Evolutionary conservation across 768 basidiomycete species (phyloP).

Genomic region (Suillus discolor): DNA sequence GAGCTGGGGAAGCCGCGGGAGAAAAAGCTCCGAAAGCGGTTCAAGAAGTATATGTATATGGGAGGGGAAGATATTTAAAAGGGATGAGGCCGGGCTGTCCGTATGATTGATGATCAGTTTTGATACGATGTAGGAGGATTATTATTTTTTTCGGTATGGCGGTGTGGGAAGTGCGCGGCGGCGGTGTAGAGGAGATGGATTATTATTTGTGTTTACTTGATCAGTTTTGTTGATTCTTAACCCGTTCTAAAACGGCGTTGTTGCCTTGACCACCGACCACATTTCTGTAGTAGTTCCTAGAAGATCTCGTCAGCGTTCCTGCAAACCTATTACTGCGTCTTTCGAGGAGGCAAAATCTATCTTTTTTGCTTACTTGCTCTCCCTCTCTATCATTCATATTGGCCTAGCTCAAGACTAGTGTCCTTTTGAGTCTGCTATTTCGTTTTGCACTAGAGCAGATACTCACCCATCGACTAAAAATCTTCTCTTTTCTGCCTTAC

Average conservation of each 20-base stretch:
- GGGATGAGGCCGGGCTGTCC: background rate
- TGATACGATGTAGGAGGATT: background rate
- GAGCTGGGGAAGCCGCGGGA: slow-evolving; percentile 55
- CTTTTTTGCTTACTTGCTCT: slow-evolving; percentile 1
- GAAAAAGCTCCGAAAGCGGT: slow-evolving; percentile 60
- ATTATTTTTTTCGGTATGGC: background rate
- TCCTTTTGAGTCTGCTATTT: background rate
- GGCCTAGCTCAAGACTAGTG: slow-evolving; percentile 1
- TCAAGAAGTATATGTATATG: slow-evolving; percentile 77
- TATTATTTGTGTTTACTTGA: background rate
- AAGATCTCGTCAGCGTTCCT: slow-evolving; percentile 36
- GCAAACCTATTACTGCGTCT: slow-evolving; percentile 14
- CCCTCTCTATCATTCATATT: slow-evolving; percentile 1
- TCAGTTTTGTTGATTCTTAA: slow-evolving; percentile 5
- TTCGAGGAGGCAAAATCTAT: slow-evolving; percentile 4
- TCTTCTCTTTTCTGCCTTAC: background rate
- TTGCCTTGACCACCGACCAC: slow-evolving; percentile 58
- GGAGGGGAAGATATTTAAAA: slow-evolving; percentile 38
- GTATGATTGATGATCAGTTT: background rate
- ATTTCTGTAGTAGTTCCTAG: slow-evolving; percentile 27
- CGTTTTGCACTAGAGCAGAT: background rate
- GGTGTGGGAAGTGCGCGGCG: slow-evolving; percentile 8
- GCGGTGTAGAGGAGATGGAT: slow-evolving; percentile 5
- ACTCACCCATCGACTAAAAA: slow-evolving; percentile 8
- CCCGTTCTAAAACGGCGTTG: slow-evolving; percentile 29